Evolutionary conservation across 2,329 filamentous ascomycete species (phyloP), one percentile per base, ranked within the genome.

Genomic region (Aspergillus sp.): DNA sequence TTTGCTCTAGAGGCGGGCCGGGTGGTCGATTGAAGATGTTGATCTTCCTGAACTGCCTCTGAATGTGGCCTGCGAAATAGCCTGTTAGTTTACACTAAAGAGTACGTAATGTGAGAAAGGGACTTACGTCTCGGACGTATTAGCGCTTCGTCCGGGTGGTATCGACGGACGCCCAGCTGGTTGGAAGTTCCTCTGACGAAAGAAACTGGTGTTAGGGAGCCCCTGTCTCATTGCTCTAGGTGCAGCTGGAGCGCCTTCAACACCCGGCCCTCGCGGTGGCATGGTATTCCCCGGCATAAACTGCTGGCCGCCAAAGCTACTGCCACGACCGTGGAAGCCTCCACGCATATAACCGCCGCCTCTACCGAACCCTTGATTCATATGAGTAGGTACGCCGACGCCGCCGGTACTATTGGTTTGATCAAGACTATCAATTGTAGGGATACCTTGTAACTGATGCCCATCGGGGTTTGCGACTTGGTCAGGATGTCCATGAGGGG

Each of bases 141-240:
- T 67, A 9, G 63, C 56, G 2, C 61, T 60, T 40, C 53, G 66
- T 43, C 54, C 61, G 14, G 65, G 52, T 6, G 67, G 52, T 25
- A 64, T 48, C 4, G 66, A 53, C 40, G 67, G 67, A 55, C 70
- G 69, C 49, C 70, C 73, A 52, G 71, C 67, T 50, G 69, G 66
- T 15, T 76, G 71, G 58, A 79, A 78, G 17, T 73, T 85, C 79
- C 72, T 87, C 72, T 82, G 75, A 66, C 89, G 84, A 63, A 87
- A 84, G 53, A 90, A 84, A 64, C 90, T 90, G 57, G 88, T 93
- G 73, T 96, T 96, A 52, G 90, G 90, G 11, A 92, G 80, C 31
- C 92, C 91, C 75, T 95, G 89, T 62, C 93, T 85, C 91, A 98
- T 96, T 17, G 95, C 95, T 76, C 95, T 93, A 48, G 95, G 95